A percentile compares a stretch with the other conserved stretches of the same genome.
Conservation (phyloP, 768 basidiomycete genomes). For the Sarcomyxa edulis region DNA sequence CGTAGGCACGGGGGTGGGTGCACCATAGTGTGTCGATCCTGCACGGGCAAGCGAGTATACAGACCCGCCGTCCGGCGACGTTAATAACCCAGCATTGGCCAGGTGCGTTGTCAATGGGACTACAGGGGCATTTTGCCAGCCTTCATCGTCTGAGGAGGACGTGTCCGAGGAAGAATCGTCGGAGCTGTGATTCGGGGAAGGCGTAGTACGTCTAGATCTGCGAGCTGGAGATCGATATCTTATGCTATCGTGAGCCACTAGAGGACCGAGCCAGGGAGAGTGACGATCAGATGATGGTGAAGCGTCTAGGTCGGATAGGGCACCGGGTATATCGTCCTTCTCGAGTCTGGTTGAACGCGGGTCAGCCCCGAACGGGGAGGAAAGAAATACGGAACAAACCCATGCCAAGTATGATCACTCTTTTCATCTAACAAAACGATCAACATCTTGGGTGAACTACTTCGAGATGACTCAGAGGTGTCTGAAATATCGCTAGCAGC, state of each 20-base stretch:
- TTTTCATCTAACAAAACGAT: constrained; percentile 5
- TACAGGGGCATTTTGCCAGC: too few species aligned
- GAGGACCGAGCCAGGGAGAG: constrained; percentile 6
- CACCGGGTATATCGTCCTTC: constrained; percentile 4
- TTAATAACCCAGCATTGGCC: too few species aligned
- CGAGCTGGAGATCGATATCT: background rate
- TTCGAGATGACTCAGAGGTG: constrained; percentile 3
- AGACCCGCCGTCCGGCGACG: too few species aligned
- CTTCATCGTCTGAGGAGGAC: constrained; percentile 6
- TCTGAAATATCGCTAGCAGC: too few species aligned
- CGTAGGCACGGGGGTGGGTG: too few species aligned
- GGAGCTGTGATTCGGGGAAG: constrained; percentile 1
- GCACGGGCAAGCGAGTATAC: too few species aligned
- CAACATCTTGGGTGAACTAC: constrained; percentile 3
- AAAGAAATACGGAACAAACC: background rate
- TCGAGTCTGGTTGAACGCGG: constrained; percentile 3
- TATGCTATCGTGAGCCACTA: constrained; percentile 4
- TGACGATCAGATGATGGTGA: constrained; percentile 1
- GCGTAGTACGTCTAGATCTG: background rate
- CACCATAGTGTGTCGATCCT: too few species aligned
- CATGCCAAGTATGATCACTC: constrained; percentile 8
- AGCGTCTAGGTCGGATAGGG: background rate
- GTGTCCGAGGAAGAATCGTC: constrained; percentile 1
- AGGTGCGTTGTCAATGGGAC: too few species aligned
- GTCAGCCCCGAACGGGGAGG: background rate